Evolutionary conservation across 768 basidiomycete species (phyloP).

Genomic region (Tubosaeta brunneosetosa): DNA sequence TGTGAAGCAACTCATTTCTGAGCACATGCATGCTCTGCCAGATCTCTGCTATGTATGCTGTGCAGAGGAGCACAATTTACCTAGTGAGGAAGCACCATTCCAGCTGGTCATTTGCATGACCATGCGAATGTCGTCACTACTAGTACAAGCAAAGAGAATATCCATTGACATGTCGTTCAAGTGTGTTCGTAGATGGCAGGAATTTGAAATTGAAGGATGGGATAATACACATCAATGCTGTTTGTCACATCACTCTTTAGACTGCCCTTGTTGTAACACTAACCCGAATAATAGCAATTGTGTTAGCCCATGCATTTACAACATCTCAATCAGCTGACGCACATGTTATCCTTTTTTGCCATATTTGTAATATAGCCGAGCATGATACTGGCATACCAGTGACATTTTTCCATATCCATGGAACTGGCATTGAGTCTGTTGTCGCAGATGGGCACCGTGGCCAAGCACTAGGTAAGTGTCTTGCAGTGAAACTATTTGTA

Average conservation of each 20-base stretch:
- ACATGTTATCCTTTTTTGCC: conserved; percentile 19
- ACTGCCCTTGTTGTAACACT: no score
- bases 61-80: neutral
- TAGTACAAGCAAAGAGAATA: neutral
- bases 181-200: conserved; percentile 1
- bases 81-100: neutral
- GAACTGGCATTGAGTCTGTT: neutral
- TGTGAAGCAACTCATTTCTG: neutral
- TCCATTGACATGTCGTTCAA: conserved; percentile 1
- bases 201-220: neutral
- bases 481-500: no score
- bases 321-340: conserved; percentile 24
- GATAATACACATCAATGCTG: neutral
- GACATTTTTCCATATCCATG: neutral
- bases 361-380: conserved; percentile 15
- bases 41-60: neutral
- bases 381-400: neutral
- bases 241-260: no score
- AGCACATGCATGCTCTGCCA: neutral
- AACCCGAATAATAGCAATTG: no score
- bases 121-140: neutral
- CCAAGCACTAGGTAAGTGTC: no score
- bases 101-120: neutral
- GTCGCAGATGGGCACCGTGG: no score
- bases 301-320: conserved; percentile 20